Percentiles rank a stretch among this genome's conserved stretches.
Conservation (phyloP, 768 basidiomycete genomes). For the Chalciporus pseudorubinellus region DNA sequence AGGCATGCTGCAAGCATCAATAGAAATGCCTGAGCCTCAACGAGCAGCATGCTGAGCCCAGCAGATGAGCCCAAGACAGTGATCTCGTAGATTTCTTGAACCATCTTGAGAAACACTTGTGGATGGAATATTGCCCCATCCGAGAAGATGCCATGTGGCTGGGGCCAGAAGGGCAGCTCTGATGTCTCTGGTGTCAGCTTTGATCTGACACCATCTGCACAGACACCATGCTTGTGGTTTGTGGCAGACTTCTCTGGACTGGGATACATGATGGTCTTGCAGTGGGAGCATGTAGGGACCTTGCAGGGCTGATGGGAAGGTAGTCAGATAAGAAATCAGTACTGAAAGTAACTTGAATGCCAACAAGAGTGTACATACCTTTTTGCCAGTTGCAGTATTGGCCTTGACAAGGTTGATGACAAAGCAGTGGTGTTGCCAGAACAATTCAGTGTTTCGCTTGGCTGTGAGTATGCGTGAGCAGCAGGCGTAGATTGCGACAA, state of each 20-base stretch:
- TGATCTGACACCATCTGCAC: background rate
- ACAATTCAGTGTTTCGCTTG: too few relatives aligned
- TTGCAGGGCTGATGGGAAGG: background rate
- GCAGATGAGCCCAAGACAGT: too few relatives aligned
- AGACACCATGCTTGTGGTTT: constrained; percentile 4
- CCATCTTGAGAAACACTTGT: background rate
- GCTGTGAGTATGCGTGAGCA: too few relatives aligned
- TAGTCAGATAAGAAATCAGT: background rate
- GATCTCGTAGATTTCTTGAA: background rate
- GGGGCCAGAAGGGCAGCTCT: constrained; percentile 2
- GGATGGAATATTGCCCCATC: background rate
- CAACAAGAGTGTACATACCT: too few relatives aligned
- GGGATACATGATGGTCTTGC: constrained; percentile 3
- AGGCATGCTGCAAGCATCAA: background rate
- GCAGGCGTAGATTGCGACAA: too few relatives aligned
- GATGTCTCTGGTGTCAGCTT: background rate
- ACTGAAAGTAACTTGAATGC: too few relatives aligned
- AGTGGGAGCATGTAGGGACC: background rate
- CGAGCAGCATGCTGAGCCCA: background rate
- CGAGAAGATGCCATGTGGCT: constrained; percentile 6
- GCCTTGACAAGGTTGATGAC: too few relatives aligned
- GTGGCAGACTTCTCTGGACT: background rate
- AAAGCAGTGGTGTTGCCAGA: too few relatives aligned
- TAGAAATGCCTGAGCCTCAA: background rate
- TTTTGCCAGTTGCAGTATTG: too few relatives aligned